Percentiles rank a stretch among this genome's conserved stretches.
Evolutionary conservation across 768 basidiomycete genomes (phyloP).

Genomic region (Filobasidium floriforme): DNA sequence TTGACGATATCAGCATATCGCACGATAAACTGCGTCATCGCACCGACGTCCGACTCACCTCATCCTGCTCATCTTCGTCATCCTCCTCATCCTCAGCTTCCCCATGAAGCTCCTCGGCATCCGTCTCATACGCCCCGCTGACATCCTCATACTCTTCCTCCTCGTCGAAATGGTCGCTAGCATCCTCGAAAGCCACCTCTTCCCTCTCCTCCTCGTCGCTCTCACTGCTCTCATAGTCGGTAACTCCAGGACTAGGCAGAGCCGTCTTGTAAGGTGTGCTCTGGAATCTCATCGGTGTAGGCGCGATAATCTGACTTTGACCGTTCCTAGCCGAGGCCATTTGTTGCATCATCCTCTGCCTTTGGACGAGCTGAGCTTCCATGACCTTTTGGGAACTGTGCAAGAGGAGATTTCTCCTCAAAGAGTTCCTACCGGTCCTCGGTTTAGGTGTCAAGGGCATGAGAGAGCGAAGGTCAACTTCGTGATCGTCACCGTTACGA

Average conservation of each 20-base stretch:
- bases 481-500: neutral
- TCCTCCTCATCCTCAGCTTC: conserved; percentile 24
- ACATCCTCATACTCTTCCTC: conserved; percentile 17
- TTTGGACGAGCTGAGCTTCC: conserved; percentile 25
- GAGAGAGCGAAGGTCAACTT: neutral
- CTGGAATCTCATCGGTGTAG: conserved; percentile 1
- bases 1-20: no score
- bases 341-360: conserved; percentile 4
- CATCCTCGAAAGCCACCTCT: conserved; percentile 27
- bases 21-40: no score
- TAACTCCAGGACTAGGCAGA: conserved; percentile 19
- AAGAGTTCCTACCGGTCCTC: conserved; percentile 18
- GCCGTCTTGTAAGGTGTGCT: conserved; percentile 11
- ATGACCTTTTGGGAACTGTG: conserved; percentile 38
- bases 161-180: conserved; percentile 50
- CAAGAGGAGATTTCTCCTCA: conserved; percentile 39
- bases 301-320: conserved; percentile 5
- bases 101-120: conserved; percentile 10
- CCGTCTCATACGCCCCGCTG: conserved; percentile 13
- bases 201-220: conserved; percentile 18
- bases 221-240: conserved; percentile 17
- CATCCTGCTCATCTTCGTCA: conserved; percentile 10
- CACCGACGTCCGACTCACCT: no score
- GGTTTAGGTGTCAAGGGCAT: neutral
- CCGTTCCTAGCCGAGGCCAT: conserved; percentile 9